Evolutionary conservation across 2,329 filamentous ascomycete genomes (phyloP).

Genomic region (Aspergillus novofumigatus): DNA sequence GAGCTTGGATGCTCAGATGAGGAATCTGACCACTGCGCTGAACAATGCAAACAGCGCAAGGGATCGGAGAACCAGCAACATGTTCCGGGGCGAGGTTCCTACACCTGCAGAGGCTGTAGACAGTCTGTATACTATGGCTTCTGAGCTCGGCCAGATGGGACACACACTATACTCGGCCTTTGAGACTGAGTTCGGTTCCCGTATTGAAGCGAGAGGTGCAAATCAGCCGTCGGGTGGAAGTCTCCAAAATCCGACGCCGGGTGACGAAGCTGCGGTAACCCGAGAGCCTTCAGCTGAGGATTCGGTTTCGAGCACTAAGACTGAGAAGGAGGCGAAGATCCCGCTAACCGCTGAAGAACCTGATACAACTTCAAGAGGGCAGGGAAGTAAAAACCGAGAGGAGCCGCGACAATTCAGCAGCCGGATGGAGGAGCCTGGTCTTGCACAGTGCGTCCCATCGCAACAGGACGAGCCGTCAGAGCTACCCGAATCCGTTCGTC

Average conservation of each 20-base stretch:
- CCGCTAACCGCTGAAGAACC: background rate
- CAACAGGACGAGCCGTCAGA: background rate
- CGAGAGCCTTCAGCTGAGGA: background rate
- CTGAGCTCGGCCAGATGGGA: constrained; percentile 39
- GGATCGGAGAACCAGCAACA: constrained; percentile 32
- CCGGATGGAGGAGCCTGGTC: background rate
- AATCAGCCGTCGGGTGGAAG: background rate
- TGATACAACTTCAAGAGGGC: background rate
- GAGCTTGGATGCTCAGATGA: constrained; percentile 35
- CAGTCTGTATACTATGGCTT: constrained; percentile 37
- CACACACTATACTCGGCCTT: constrained; percentile 36
- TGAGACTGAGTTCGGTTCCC: constrained; percentile 29
- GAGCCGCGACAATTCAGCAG: background rate
- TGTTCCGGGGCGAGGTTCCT: constrained; percentile 33
- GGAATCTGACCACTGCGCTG: constrained; percentile 31
- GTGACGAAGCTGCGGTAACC: background rate
- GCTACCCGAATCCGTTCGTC: background rate
- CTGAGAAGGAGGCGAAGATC: background rate
- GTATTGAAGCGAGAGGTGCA: constrained; percentile 6
- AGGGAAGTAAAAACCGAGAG: background rate
- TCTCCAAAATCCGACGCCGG: background rate
- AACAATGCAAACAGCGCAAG: constrained; percentile 35
- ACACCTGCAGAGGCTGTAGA: constrained; percentile 35
- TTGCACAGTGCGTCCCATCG: background rate
- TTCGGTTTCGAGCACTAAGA: background rate